Base-by-base conservation (phyloP, 31 red algal species). In the Endocladia muricata region DNA sequence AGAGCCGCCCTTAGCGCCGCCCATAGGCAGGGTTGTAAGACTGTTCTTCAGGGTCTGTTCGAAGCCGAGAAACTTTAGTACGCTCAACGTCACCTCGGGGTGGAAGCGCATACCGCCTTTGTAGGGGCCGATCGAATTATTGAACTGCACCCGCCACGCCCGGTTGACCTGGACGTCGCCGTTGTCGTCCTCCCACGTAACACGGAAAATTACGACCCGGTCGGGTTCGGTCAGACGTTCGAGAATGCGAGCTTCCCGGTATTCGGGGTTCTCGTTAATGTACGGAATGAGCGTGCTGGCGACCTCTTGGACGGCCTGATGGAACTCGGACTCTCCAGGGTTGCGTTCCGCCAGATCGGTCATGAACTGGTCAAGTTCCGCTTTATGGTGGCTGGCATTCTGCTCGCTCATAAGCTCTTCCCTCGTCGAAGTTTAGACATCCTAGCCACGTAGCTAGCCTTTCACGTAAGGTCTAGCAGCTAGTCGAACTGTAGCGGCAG, bases 11-110 rank as follows among this genome's bases (percentile, higher is more conserved):
- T 85, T 85, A n/a, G 55, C 81, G 36, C 74, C 73, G 33, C 81
- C 81, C 21, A 85, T 1, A 23, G 81, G 43, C 47, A 85, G 73
- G 2, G 74, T 79, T 8, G 81, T 85, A 30, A 85, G 39, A 6
- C 52, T 32, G 73, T 85, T 85, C 57, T 85, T 85, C n/a, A 85
- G 37, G 15, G 76, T 75, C 74, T 85, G 81, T 39, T 85, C 81
- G 48, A 78, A 81, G 0, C 41, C 73, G 9, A 85, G 54, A 77
- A 85, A 85, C 57, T 80, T 80, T n/a, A 85, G 74, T 48, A 79
- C 60, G 22, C 23, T 34, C 2, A 79, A 74, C 32, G 79, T 85
- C 25, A 85, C 81, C 15, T 33, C 37, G 0, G 36, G 81, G 32
- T 79, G 73, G 3, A 85, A 78, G 2, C 81, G 72, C 1, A 85